Percentiles rank a stretch among this genome's conserved stretches.
Conservation (phyloP, 2,329 filamentous ascomycete genomes). For the Emydomyces testavorans region DNA sequence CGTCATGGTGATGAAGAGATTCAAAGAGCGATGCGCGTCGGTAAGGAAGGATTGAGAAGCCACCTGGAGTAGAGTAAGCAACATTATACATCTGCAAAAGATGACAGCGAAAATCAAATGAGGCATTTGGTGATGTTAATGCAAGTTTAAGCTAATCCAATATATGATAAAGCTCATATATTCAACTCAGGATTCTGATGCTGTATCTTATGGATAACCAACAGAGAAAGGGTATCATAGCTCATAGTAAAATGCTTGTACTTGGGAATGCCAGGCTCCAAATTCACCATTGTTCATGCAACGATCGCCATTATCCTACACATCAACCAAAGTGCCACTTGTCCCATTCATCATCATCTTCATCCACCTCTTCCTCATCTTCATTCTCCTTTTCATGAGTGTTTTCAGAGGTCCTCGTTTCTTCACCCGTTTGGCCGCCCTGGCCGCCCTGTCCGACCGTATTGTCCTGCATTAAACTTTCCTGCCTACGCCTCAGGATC, state of each 20-base stretch:
- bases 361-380: constrained; percentile 21
- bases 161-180: background rate
- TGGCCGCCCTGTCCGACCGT: constrained; percentile 22
- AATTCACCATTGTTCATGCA: background rate
- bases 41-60: constrained; percentile 34
- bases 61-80: constrained; percentile 3
- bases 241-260: background rate
- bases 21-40: constrained; percentile 34
- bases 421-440: constrained; percentile 19
- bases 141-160: background rate
- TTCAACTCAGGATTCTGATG: background rate
- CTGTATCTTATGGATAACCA: background rate
- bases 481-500: constrained; percentile 40
- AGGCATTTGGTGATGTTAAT: background rate
- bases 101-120: background rate
- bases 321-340: constrained; percentile 31
- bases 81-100: background rate
- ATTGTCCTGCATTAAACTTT: constrained; percentile 23
- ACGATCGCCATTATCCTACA: background rate
- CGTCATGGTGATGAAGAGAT: constrained; percentile 36
- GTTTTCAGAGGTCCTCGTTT: constrained; percentile 37
- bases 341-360: constrained; percentile 46
- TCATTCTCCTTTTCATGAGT: constrained; percentile 30
- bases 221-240: constrained; percentile 5
- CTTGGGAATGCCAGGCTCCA: too few relatives aligned